Conservation (phyloP, 257 asterid species). For the Henckelia pumila region DNA sequence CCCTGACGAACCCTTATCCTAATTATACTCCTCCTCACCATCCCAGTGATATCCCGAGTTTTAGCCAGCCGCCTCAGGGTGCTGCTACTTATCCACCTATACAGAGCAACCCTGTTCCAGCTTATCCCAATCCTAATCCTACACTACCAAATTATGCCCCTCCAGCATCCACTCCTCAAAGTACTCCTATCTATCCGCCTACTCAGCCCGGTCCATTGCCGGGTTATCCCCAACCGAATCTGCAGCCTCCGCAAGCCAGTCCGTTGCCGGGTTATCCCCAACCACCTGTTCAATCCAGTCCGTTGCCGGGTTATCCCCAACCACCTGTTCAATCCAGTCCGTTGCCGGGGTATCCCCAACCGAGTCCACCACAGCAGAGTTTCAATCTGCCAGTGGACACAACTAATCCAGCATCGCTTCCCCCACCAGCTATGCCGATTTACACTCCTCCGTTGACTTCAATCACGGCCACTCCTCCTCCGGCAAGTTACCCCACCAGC, state of each 20-base stretch:
- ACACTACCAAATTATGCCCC: not conserved
- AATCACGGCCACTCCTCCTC: not conserved
- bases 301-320: too few relatives aligned
- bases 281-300: too few relatives aligned
- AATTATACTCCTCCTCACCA: conserved; percentile 20
- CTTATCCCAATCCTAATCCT: conserved; percentile 4
- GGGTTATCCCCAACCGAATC: conserved; percentile 1
- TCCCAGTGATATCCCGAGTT: not conserved
- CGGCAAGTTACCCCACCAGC: not conserved
- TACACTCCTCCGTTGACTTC: not conserved
- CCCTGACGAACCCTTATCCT: conserved; percentile 18
- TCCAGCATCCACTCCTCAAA: not conserved
- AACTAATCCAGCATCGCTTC: not conserved
- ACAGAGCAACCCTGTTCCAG: conserved; percentile 18
- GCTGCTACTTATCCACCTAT: conserved; percentile 23
- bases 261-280: too few relatives aligned
- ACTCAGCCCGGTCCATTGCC: not conserved
- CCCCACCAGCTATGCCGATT: not conserved
- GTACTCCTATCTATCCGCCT: not conserved
- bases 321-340: not conserved
- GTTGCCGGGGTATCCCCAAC: not conserved
- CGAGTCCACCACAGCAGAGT: not conserved
- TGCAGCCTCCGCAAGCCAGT: too few relatives aligned
- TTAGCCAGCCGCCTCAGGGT: conserved; percentile 14
- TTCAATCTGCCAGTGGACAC: not conserved